phyloP scores from a whole-genome alignment of 768 basidiomycete genomes.

The Kwoniella heveanensis region DNA sequence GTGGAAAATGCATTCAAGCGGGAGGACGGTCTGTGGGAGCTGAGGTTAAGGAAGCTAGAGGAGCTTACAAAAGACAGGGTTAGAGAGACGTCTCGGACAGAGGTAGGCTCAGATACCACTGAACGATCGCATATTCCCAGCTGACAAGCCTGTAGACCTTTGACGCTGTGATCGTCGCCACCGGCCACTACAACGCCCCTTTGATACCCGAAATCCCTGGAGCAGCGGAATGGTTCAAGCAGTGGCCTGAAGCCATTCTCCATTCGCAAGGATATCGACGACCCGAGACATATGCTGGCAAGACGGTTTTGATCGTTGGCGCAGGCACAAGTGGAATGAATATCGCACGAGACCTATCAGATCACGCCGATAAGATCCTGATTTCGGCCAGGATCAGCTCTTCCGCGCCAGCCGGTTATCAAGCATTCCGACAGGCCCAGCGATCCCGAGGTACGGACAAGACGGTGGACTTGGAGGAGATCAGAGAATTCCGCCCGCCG shows the following conservation, averaged over 20 bases:
- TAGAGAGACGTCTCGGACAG: constrained; percentile 2
- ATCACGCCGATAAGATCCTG: background rate
- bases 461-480: background rate
- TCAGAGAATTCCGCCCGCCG: background rate
- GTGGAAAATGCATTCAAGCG: constrained; percentile 59
- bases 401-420: background rate
- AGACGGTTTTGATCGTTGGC: constrained; percentile 60
- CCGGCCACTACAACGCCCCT: constrained; percentile 44
- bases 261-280: constrained; percentile 60
- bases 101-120: constrained; percentile 10
- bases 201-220: constrained; percentile 55
- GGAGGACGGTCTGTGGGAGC: constrained; percentile 4
- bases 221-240: constrained; percentile 55
- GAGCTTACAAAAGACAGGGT: background rate
- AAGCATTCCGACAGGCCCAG: constrained; percentile 1
- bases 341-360: constrained; percentile 54
- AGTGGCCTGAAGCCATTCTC: constrained; percentile 55
- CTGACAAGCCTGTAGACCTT: constrained; percentile 36
- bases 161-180: constrained; percentile 35
- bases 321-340: constrained; percentile 57
- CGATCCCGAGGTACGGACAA: background rate
- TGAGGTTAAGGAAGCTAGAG: constrained; percentile 2
- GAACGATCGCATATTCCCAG: too few relatives aligned
- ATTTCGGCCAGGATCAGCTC: constrained; percentile 1
- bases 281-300: constrained; percentile 56